Conservation (phyloP, 768 basidiomycete species). For the Mycena galopus region DNA sequence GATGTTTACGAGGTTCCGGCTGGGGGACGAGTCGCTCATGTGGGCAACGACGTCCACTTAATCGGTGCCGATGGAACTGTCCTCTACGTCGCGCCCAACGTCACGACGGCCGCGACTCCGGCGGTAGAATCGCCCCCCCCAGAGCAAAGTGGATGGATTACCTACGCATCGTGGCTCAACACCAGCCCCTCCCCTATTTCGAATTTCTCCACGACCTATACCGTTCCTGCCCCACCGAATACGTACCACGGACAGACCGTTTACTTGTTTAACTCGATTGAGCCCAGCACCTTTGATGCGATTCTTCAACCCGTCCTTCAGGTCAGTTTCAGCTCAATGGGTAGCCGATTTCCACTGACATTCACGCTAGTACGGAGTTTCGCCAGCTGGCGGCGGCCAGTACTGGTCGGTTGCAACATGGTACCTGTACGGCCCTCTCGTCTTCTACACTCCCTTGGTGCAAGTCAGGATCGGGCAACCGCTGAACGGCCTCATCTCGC, state of each 20-base stretch:
- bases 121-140: background rate
- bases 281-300: conserved; percentile 9
- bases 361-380: conserved; percentile 36
- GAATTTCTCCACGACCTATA: conserved; percentile 37
- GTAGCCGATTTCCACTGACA: background rate
- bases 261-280: conserved; percentile 41
- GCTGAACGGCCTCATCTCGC: conserved; percentile 7
- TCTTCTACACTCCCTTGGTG: conserved; percentile 1
- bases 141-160: conserved; percentile 20
- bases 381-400: conserved; percentile 40
- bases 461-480: background rate
- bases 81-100: background rate
- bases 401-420: conserved; percentile 43
- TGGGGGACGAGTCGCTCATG: background rate
- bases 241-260: conserved; percentile 37
- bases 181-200: conserved; percentile 32
- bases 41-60: background rate
- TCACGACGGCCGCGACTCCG: background rate
- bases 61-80: background rate
- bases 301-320: conserved; percentile 38
- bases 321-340: background rate
- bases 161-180: conserved; percentile 30
- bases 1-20: background rate
- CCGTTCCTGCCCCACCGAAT: conserved; percentile 38
- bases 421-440: conserved; percentile 12